phyloP scores from a whole-genome alignment of 306 rosid species.

The Styphnolobium japonicum region DNA sequence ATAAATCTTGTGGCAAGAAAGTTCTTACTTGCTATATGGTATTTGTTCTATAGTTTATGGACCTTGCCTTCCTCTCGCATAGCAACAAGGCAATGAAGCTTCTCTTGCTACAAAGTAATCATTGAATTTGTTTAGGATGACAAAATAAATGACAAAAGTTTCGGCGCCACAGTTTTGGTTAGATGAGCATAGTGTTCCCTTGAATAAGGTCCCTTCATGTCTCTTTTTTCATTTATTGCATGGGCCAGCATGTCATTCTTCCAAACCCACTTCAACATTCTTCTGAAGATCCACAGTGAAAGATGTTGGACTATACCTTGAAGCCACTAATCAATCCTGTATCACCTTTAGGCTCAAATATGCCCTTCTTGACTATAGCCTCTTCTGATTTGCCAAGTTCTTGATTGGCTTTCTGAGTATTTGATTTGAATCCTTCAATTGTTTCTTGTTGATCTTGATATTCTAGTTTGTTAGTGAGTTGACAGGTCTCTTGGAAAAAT shows the following conservation, averaged over 20 bases:
- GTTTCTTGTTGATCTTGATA: background rate
- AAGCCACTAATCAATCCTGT: background rate
- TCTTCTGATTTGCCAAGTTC: background rate
- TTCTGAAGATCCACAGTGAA: background rate
- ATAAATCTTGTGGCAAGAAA: background rate
- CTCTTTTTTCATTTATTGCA: background rate
- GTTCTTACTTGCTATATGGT: background rate
- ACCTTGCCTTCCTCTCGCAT: background rate
- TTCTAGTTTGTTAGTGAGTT: background rate
- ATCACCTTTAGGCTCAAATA: background rate
- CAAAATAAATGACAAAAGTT: background rate
- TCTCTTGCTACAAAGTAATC: background rate
- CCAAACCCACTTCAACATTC: background rate
- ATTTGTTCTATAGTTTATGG: background rate
- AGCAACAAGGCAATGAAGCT: slow-evolving; percentile 11
- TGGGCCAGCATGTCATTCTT: background rate
- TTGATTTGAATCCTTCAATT: background rate
- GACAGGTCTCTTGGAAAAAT: background rate
- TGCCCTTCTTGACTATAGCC: background rate
- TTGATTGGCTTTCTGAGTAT: background rate
- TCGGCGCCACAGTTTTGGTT: background rate
- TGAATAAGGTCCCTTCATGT: background rate
- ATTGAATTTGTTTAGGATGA: background rate
- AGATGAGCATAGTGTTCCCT: background rate
- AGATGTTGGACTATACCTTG: background rate